Evolutionary conservation across 306 rosid genomes (phyloP), one percentile per base, ranked within the genome.

Genomic region (Casuarina glauca): DNA sequence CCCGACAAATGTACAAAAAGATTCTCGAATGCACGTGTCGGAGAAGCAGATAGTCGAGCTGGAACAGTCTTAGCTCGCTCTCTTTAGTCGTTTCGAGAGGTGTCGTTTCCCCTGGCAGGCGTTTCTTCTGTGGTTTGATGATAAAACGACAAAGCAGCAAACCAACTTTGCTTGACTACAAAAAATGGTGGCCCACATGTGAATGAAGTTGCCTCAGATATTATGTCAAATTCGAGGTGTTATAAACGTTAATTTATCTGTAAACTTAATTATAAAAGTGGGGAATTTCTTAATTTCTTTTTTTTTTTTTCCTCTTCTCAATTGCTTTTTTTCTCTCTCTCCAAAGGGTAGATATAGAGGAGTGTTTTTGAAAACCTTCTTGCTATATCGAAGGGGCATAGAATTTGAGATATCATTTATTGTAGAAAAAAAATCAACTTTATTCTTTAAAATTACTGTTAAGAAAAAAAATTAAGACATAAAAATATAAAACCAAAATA

Each of bases 11-110:
- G n/a, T 16, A 50, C 11, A 11, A 35, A 49, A 8, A 38, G 26
- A 36, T 10, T 53, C 32, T 46, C 35, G 26, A 15, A 3, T 32
- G 12, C 75, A 64, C 55, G 57, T 72, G 49, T 61, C 78, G 43
- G 3, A 36, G 51, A 41, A 44, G 54, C 55, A 76, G 64, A 42
- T 42, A 42, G 7, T 26, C 50, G 46, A 57, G n/a, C 52, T 42
- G 60, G 20, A 35, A 72, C 82, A 52, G 69, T 52, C 50, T 45
- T 3, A 60, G 39, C 63, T 54, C 16, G 44, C 69, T 26, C 46
- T 42, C 60, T 12, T n/a, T 32, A 38, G 44, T 36, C 51, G 39
- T 46, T 2, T 11, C 13, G 55, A 15, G 48, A 2, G 48, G 50
- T 41, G 50, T 66, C 41, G 55, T 19, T 3, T 10, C 5, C 2